Percentiles rank a stretch among this genome's conserved stretches.
These are phyloP conservation scores for Plasmodium gallinaceum DNA, from an alignment of 169 alveolate genomes.

Conservation along the genomic window DNA sequence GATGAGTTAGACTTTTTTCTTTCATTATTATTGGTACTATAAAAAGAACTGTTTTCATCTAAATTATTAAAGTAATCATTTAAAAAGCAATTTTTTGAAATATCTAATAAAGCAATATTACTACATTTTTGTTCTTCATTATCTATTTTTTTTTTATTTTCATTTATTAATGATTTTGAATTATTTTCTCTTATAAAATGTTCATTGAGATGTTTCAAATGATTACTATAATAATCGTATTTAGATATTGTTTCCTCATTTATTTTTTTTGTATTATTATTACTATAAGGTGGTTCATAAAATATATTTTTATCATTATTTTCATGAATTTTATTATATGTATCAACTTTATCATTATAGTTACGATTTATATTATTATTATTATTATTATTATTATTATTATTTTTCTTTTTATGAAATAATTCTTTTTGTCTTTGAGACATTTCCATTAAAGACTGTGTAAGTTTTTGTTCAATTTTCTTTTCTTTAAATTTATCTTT, in stretches of 20 bases:
- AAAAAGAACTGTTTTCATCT: conserved; percentile 12
- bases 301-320: neutral
- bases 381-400: neutral
- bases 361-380: neutral
- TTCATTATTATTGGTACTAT: neutral
- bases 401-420: conserved; percentile 16
- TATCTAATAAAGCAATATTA: conserved; percentile 20
- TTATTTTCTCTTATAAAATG: conserved; percentile 12
- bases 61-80: conserved; percentile 55
- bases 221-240: conserved; percentile 11
- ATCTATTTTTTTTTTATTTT: neutral
- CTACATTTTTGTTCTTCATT: conserved; percentile 1
- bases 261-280: neutral
- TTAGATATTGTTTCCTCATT: neutral
- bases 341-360: neutral
- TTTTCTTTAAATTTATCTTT: conserved; percentile 70
- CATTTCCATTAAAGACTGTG: conserved; percentile 51
- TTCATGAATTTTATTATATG: neutral
- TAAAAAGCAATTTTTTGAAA: conserved; percentile 55
- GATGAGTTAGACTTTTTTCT: neutral
- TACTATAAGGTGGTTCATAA: neutral
- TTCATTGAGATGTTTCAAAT: conserved; percentile 22
- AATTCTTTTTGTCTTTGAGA: conserved; percentile 72
- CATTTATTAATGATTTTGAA: neutral
- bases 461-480: conserved; percentile 70